Evolutionary conservation across 768 basidiomycete genomes (phyloP), one percentile per base, ranked within the genome.

Genomic region (Naematelia aurantialba): DNA sequence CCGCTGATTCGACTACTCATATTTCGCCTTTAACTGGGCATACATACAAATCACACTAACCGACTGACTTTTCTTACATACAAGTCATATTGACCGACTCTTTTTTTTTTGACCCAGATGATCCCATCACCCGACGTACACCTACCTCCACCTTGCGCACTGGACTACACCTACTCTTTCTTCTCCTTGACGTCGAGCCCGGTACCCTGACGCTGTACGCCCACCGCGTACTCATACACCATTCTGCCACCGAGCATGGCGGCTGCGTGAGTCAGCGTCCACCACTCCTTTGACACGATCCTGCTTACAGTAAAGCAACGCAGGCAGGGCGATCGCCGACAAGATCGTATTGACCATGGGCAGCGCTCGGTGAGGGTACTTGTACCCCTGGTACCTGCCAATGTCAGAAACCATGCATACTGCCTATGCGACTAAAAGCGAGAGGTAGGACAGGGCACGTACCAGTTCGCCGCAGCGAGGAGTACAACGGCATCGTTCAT

Each of bases 201-300:
- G 13, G 59, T 53, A 2, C 77, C 77, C 59, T 75, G 75, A 22
- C 76, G 39, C 65, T 74, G 69, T 4, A 77, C 73, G 14, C 77
- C 77, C 25, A 76, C 65, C 0, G 65, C 69, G 56, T 76, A 72
- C 56, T 76, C 68, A 60, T 76, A 78, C 0, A 76, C 77, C 22
- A 76, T 55, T 48, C 48, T 54, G 21, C 69, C 76, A 26, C 74
- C 74, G 31, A 77, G 66, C 60, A 66, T 69, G 0, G 74, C 72
- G 21, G 69, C 65, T 65, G 48, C 2, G 25, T 24, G 21, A 39
- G n/a, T 57, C 56, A 61, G 42, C 61, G 22, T 29, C 1, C 1
- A 29, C 1, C 12, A 4, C 4, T 5, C 4, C 21, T 19, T 2
- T 12, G 34, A 57, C 4, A n/a, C 12, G 11, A 45, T 21, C 8